These are phyloP conservation scores for Aspergillus diversus DNA, from an alignment of 495 filamentous ascomycete species.

Conservation along the genomic window DNA sequence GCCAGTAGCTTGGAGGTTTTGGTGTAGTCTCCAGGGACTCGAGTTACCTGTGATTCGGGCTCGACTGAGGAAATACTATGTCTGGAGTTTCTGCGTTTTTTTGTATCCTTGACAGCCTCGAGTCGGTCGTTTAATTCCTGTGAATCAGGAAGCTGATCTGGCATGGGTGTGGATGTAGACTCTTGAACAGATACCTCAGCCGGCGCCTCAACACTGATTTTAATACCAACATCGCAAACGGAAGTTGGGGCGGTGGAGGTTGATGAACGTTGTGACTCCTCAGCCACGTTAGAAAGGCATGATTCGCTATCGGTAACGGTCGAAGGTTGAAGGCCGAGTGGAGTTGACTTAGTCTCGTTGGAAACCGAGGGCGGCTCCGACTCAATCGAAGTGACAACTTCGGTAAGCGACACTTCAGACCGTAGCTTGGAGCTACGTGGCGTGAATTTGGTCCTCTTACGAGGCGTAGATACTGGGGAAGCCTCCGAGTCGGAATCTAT, in stretches of 20 bases:
- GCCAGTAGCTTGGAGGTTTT: slow-evolving; percentile 73
- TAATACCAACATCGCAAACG: slow-evolving; percentile 32
- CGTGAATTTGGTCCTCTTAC: slow-evolving; percentile 43
- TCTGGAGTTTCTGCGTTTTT: slow-evolving; percentile 29
- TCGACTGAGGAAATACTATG: slow-evolving; percentile 49
- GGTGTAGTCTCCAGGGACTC: slow-evolving; percentile 76
- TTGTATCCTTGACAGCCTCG: slow-evolving; percentile 18
- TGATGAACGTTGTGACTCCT: slow-evolving; percentile 44
- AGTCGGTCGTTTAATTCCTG: slow-evolving; percentile 33
- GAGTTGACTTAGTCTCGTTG: slow-evolving; percentile 20
- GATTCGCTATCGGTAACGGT: slow-evolving; percentile 35
- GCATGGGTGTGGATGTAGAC: slow-evolving; percentile 15
- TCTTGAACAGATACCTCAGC: slow-evolving; percentile 15
- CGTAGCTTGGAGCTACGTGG: slow-evolving; percentile 45
- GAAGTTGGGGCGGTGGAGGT: slow-evolving; percentile 46
- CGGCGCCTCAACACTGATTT: slow-evolving; percentile 33
- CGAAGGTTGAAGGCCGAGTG: slow-evolving; percentile 16
- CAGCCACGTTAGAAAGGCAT: slow-evolving; percentile 32
- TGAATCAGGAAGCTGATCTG: slow-evolving; percentile 26
- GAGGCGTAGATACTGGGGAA: slow-evolving; percentile 36
- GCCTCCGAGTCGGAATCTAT: slow-evolving; percentile 42
- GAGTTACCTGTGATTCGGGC: slow-evolving; percentile 43
- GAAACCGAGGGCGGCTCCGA: slow-evolving; percentile 18
- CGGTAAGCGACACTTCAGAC: slow-evolving; percentile 43
- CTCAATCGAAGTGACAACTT: slow-evolving; percentile 25